Base-by-base conservation (phyloP, 805 yeast genomes). In the Saccharomyces cerevisiae region DNA sequence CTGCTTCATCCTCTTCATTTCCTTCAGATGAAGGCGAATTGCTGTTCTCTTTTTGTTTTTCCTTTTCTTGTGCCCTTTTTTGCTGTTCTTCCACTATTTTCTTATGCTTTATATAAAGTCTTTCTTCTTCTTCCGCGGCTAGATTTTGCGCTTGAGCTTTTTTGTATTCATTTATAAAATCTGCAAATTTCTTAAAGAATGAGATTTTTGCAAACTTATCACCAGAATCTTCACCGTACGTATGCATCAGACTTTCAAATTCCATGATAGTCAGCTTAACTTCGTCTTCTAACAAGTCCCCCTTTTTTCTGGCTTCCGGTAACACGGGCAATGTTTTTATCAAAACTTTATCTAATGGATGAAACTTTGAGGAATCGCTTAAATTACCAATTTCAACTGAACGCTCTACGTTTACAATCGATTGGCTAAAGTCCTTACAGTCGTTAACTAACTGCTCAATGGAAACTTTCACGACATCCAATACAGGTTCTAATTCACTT, bases 151-250 rank as follows among this genome's bases (percentile, higher is more conserved):
- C 74, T 51, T 85, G 85, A 1, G 92, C 96, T 63, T 80, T 84
- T 66, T 85, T 82, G 71, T 86, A 95, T 63, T 89, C 95, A 41
- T 73, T 74, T 1, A 88, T 80, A 68, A 94, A 94, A 51, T 82
- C 80, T n/a, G 86, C 78, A 70, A 94, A 87, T 67, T 89, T 88
- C 57, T 74, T 77, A 66, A 92, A 89, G 62, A 94, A 92, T 0
- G 83, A 72, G 56, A 81, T 79, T 52, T 85, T 79, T 17, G 91
- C 80, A 59, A 76, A 75, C 41, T 79, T 73, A 68, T 92, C 97
- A 8, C 68, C 71, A 0, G 87, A 77, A 67, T 89, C 95, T 70
- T 94, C 99, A n/a, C 97, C 98, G 66, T 88, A 94, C 61, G 80
- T 83, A 58, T 78, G 78, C 95, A 94, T 85, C 58, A 90, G 74